A percentile compares a stretch with the other conserved stretches of the same genome.
Evolutionary conservation across 2,329 filamentous ascomycete species (phyloP).

Genomic region (Orbilia javanica): DNA sequence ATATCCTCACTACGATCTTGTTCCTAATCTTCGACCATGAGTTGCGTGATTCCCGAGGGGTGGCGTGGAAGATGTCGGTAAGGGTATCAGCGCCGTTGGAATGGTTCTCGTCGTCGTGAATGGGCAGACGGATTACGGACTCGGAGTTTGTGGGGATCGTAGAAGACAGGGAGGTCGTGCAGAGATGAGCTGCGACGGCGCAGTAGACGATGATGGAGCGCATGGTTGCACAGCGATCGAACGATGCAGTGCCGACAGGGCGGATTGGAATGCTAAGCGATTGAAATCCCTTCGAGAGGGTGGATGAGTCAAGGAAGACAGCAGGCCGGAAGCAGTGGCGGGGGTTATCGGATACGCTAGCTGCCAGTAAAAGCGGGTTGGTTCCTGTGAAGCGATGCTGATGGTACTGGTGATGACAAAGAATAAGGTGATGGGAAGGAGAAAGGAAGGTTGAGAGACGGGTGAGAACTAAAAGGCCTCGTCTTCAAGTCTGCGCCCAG

Average conservation of each 20-base stretch:
- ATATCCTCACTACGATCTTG: slow-evolving; percentile 59
- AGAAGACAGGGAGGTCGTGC: slow-evolving; percentile 42
- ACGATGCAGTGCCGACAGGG: neutral
- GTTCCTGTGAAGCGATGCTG: neutral
- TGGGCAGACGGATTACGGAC: slow-evolving; percentile 45
- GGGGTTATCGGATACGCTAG: neutral
- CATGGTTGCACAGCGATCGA: slow-evolving; percentile 20
- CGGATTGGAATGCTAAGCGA: slow-evolving; percentile 19
- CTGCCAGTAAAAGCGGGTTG: neutral
- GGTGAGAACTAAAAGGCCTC: slow-evolving; percentile 14
- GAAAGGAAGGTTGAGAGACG: neutral
- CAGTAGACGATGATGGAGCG: slow-evolving; percentile 53
- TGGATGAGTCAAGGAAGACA: slow-evolving; percentile 21
- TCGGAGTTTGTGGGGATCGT: slow-evolving; percentile 50
- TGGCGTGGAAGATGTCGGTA: slow-evolving; percentile 47
- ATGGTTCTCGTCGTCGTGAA: slow-evolving; percentile 48
- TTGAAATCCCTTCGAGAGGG: slow-evolving; percentile 53
- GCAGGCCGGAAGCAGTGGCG: neutral
- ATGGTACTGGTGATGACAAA: neutral
- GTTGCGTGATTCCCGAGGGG: slow-evolving; percentile 39
- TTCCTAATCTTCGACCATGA: slow-evolving; percentile 59
- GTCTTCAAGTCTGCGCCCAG: neutral
- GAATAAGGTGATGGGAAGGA: slow-evolving; percentile 21
- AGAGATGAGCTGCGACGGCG: slow-evolving; percentile 52
- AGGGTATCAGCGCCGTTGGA: slow-evolving; percentile 30